Evolutionary conservation across 306 rosid species (phyloP).

Genomic region (Pyrus bretschneideri): DNA sequence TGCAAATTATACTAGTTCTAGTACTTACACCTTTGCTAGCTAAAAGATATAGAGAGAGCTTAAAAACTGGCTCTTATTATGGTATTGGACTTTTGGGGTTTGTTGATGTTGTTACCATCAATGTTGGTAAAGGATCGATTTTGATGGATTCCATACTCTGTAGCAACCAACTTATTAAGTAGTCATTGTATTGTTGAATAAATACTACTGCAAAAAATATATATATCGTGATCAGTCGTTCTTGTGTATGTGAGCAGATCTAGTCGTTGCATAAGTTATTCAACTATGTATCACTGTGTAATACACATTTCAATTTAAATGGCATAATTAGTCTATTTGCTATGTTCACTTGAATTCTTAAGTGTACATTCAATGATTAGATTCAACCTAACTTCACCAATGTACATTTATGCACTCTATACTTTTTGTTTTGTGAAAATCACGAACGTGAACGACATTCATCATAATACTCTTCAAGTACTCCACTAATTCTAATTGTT

Average conservation of each 20-base stretch:
- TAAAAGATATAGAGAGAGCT: background rate
- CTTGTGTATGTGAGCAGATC: background rate
- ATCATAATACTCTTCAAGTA: background rate
- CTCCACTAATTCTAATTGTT: background rate
- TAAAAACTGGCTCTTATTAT: conserved; percentile 41
- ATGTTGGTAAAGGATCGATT: conserved; percentile 9
- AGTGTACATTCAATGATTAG: background rate
- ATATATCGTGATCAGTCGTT: no score
- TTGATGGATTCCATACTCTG: conserved; percentile 55
- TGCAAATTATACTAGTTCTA: conserved; percentile 5
- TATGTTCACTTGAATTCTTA: no score
- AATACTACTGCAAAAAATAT: no score
- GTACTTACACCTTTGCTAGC: background rate
- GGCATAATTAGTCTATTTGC: background rate
- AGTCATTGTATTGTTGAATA: background rate
- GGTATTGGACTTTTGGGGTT: background rate
- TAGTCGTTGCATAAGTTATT: background rate
- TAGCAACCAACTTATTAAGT: background rate
- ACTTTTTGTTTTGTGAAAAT: no score
- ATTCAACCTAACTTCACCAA: background rate
- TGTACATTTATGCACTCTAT: background rate
- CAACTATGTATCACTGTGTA: background rate
- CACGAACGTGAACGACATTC: background rate
- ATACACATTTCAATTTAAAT: no score
- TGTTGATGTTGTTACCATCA: background rate